These are phyloP conservation scores for Candida vartiovaarae DNA, from an alignment of 805 yeast genomes.

Conservation along the genomic window DNA sequence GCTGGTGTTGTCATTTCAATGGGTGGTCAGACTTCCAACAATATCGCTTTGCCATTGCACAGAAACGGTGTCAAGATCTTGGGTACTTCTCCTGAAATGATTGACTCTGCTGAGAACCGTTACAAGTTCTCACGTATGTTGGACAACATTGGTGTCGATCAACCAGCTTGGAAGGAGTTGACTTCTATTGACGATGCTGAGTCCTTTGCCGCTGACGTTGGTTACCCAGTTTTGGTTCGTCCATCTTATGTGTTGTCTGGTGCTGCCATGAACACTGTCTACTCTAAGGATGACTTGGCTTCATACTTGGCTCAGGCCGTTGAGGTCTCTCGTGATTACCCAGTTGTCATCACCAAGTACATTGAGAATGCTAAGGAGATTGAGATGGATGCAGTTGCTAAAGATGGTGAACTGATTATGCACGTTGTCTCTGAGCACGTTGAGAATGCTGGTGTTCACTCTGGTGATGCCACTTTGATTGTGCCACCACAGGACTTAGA, in stretches of 20 bases:
- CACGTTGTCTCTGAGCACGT: constrained; percentile 98
- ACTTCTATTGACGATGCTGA: constrained; percentile 92
- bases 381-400: constrained; percentile 98
- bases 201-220: constrained; percentile 80
- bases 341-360: constrained; percentile 94
- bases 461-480: constrained; percentile 97
- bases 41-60: constrained; percentile 87
- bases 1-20: constrained; percentile 90
- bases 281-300: constrained; percentile 81
- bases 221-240: constrained; percentile 93
- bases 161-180: constrained; percentile 98
- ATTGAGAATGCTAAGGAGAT: constrained; percentile 96
- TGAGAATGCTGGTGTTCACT: constrained; percentile 98
- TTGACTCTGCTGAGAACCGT: constrained; percentile 96
- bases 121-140: constrained; percentile 96
- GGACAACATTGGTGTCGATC: constrained; percentile 94
- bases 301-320: constrained; percentile 89
- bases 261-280: constrained; percentile 98
- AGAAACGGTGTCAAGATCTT: constrained; percentile 91
- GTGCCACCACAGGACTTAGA: constrained; percentile 96
- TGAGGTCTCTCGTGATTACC: constrained; percentile 95
- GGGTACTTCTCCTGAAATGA: constrained; percentile 98
- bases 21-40: constrained; percentile 99
- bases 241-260: constrained; percentile 97
- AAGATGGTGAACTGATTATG: constrained; percentile 89